phyloP scores from a whole-genome alignment of 116 monocot species.

The Cymodocea nodosa region DNA sequence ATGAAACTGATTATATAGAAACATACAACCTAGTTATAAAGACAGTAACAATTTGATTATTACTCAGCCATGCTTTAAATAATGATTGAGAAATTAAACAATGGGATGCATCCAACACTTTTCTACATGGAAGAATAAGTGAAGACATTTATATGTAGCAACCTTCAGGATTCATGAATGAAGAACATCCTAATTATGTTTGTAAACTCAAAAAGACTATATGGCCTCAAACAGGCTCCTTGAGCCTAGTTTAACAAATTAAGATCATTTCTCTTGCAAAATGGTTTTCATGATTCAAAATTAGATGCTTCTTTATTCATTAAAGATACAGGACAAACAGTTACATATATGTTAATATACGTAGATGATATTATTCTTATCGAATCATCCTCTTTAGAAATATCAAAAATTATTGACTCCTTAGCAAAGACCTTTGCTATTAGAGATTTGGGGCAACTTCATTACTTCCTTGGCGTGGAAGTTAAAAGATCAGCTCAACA shows the following conservation, averaged over 20 bases:
- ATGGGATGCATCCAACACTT: not conserved
- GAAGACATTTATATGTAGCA: not conserved
- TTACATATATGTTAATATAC: no score
- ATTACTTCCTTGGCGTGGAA: no score
- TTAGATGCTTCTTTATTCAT: not conserved
- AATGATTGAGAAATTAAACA: not conserved
- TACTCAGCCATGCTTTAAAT: not conserved
- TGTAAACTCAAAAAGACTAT: no score
- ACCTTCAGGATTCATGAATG: not conserved
- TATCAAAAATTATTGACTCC: no score
- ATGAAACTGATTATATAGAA: not conserved
- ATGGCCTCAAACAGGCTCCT: conserved; percentile 3
- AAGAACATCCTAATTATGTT: not conserved
- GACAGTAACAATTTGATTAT: not conserved
- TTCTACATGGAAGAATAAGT: not conserved
- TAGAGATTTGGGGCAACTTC: no score
- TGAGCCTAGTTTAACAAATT: conserved; percentile 1
- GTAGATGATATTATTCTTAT: no score
- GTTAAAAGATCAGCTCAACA: no score
- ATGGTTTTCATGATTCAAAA: not conserved
- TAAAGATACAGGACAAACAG: no score
- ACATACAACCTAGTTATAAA: not conserved
- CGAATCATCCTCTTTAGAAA: no score
- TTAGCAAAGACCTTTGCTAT: no score
- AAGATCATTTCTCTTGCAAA: not conserved